phyloP scores from a whole-genome alignment of 2,329 filamentous ascomycete species.

The Aspergillus fijiensis region DNA sequence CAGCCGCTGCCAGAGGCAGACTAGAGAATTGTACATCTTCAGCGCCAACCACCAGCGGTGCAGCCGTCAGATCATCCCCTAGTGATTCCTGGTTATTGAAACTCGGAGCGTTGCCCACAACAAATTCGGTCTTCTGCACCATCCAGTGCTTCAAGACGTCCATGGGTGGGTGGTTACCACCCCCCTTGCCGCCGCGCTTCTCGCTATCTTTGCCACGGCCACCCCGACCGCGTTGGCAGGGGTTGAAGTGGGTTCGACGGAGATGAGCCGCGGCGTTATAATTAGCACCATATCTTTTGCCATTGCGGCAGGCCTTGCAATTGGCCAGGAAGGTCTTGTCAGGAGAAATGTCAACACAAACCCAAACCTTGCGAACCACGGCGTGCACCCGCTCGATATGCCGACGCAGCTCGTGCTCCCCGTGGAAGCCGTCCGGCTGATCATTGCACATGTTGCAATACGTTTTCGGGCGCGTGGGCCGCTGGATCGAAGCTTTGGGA shows the following conservation, averaged over 20 bases:
- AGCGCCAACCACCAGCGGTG: conserved; percentile 8
- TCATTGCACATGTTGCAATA: conserved; percentile 69
- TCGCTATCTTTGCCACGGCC: conserved; percentile 60
- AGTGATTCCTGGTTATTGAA: conserved; percentile 26
- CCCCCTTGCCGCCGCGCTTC: conserved; percentile 61
- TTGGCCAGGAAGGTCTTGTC: conserved; percentile 67
- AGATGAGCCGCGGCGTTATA: conserved; percentile 95
- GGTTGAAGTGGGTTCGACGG: conserved; percentile 82
- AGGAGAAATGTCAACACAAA: conserved; percentile 60
- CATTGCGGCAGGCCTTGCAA: conserved; percentile 77
- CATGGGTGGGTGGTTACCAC: conserved; percentile 62
- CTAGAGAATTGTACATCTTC: conserved; percentile 19
- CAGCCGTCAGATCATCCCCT: conserved; percentile 21
- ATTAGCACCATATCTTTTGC: conserved; percentile 83
- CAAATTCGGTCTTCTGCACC: conserved; percentile 54
- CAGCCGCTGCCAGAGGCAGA: conserved; percentile 16
- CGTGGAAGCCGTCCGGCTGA: conserved; percentile 75
- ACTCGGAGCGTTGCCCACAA: conserved; percentile 35
- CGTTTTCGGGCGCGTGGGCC: conserved; percentile 70
- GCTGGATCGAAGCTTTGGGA: conserved; percentile 57
- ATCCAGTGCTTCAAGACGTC: conserved; percentile 62
- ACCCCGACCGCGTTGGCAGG: conserved; percentile 55
- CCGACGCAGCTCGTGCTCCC: conserved; percentile 76
- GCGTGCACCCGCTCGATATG: conserved; percentile 69
- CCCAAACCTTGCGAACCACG: conserved; percentile 58